These are phyloP conservation scores for Aureobasidium vineae DNA, from an alignment of 2,329 filamentous ascomycete species.

Conservation along the genomic window DNA sequence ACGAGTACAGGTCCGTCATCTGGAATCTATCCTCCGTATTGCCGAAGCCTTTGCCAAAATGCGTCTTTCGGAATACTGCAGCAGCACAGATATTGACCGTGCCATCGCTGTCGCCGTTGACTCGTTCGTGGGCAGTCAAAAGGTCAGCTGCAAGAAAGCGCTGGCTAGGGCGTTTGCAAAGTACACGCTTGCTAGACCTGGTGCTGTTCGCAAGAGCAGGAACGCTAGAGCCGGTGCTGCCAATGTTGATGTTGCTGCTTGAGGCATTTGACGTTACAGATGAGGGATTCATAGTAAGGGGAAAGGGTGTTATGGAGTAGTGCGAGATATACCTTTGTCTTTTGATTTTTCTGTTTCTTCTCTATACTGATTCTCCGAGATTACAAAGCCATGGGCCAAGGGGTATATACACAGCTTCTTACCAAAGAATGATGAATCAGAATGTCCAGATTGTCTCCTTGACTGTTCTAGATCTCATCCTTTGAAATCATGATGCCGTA, in stretches of 20 bases:
- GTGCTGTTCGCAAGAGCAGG: slow-evolving; percentile 35
- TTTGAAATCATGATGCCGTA: slow-evolving; percentile 67
- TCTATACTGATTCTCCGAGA: not conserved
- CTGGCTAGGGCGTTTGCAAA: slow-evolving; percentile 93
- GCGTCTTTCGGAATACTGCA: slow-evolving; percentile 95
- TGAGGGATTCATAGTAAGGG: not conserved
- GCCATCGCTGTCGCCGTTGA: slow-evolving; percentile 97
- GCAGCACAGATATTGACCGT: slow-evolving; percentile 85
- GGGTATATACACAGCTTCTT: slow-evolving; percentile 2
- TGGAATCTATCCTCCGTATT: slow-evolving; percentile 97
- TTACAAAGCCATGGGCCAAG: not conserved
- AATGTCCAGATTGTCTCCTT: not conserved
- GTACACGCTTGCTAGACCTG: slow-evolving; percentile 59
- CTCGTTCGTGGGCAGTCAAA: slow-evolving; percentile 93
- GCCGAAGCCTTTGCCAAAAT: slow-evolving; percentile 95
- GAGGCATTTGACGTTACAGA: not conserved
- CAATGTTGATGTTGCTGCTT: slow-evolving; percentile 28
- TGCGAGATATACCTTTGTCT: slow-evolving; percentile 18
- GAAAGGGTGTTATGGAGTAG: slow-evolving; percentile 1
- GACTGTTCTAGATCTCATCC: slow-evolving; percentile 32
- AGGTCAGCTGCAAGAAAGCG: slow-evolving; percentile 96
- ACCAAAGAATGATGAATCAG: not conserved
- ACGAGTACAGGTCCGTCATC: slow-evolving; percentile 73
- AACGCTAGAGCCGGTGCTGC: slow-evolving; percentile 21
- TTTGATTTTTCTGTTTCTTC: not conserved